Base-by-base conservation (phyloP, 169 alveolate genomes). In the Toxoplasma gondii region DNA sequence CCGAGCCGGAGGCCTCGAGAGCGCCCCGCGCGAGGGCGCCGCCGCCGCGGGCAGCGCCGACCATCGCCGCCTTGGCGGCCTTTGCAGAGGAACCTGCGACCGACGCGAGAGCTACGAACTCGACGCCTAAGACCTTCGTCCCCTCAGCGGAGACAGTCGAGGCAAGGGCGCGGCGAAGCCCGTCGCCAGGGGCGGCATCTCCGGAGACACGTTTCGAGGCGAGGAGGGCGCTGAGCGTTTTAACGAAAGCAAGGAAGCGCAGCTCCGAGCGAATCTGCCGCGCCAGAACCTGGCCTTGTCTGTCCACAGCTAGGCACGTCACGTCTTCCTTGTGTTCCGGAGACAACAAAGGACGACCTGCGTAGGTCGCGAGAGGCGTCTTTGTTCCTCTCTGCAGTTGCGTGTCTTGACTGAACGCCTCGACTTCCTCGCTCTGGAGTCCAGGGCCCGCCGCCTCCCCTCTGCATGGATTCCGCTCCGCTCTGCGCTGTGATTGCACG, bases 21-120 rank as follows among this genome's bases (percentile, higher is more conserved):
- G 90, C 90, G 17, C 90, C 90, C 67, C 31, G 90, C 27, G 90
- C 86, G n/a, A n/a, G 64, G 31, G 90, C 90, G 27, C 69, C 64
- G 90, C 90, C 90, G 17, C 64, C 90, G 38, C 67, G 53, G 24
- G 90, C 90, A 1, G 41, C 90, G 38, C 90, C 90, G 36, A 44
- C 90, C 38, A 82, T 36, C 17, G 64, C 88, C 54, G 88, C 88
- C 4, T 19, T 24, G 31, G 88, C 90, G 31, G 90, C 90, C 38
- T 38, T 43, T 0, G 90, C 90, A 41, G 90, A 38, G 36, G 69
- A 43, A 0, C 69, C 90, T 9, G 90, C 90, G 22, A 19, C 64
- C 4, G 69, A 29, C 36, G 90, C 90, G 38, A 82, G 38, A 38
- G 90, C 69, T 44, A 41, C 90, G 67, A 82, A 31, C 67, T 39